phyloP scores from a whole-genome alignment of 805 yeast species.

The Ogataea ganodermae region DNA sequence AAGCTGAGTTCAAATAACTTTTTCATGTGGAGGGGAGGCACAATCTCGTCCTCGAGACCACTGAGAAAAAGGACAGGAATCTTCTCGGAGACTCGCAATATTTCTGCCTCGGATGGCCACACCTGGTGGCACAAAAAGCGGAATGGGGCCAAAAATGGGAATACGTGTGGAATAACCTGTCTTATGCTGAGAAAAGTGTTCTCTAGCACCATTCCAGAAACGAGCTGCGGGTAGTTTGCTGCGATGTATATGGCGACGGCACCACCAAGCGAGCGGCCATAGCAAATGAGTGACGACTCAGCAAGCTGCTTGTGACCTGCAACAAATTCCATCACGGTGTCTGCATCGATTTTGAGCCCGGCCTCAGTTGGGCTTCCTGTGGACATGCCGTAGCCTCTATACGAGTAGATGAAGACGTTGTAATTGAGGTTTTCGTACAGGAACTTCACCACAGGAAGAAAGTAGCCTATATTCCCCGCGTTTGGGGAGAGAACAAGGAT shows the following conservation, averaged over 20 bases:
- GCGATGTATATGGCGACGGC: constrained; percentile 89
- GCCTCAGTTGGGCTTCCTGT: constrained; percentile 74
- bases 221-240: constrained; percentile 48
- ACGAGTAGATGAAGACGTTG: constrained; percentile 83
- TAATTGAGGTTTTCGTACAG: constrained; percentile 63
- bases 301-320: constrained; percentile 51
- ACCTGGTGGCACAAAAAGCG: constrained; percentile 68
- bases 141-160: constrained; percentile 63
- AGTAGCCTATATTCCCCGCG: constrained; percentile 95
- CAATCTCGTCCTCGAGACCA: constrained; percentile 83
- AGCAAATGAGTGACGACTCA: constrained; percentile 59
- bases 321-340: constrained; percentile 65
- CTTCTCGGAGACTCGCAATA: constrained; percentile 48
- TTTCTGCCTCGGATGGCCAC: constrained; percentile 77
- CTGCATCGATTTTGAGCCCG: constrained; percentile 84
- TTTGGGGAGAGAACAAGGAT: constrained; percentile 83
- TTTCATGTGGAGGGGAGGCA: constrained; percentile 84
- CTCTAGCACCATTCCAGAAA: constrained; percentile 74
- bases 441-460: constrained; percentile 74
- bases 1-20: constrained; percentile 54
- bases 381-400: constrained; percentile 87
- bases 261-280: constrained; percentile 93
- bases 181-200: constrained; percentile 81
- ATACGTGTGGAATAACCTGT: constrained; percentile 69
- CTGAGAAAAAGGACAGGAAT: constrained; percentile 72